Evolutionary conservation across 257 asterid genomes (phyloP).

Genomic region (Solanum phureja): DNA sequence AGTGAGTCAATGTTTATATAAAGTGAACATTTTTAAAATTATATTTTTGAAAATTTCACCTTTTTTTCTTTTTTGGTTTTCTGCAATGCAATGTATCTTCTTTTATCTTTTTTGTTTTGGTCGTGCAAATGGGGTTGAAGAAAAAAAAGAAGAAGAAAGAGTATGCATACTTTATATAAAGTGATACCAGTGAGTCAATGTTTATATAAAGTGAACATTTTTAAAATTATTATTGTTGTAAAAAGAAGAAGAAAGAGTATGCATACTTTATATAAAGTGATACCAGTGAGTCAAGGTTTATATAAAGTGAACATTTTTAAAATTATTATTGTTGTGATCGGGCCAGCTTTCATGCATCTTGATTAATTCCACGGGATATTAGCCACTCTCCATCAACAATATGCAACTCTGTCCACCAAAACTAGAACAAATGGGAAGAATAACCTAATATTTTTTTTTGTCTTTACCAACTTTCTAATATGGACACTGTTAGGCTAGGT

Average conservation of each 20-base stretch:
- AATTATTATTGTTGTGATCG: not conserved
- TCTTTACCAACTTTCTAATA: not conserved
- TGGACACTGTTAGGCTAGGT: not conserved
- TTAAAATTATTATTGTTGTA: not conserved
- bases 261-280: not conserved
- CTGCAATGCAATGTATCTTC: too few species aligned
- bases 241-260: too few species aligned
- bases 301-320: not conserved
- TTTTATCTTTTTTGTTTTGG: too few species aligned
- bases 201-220: not conserved
- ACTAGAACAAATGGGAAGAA: too few species aligned
- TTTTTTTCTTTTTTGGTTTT: too few species aligned
- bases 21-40: too few species aligned
- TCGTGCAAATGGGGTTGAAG: too few species aligned
- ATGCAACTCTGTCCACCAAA: not conserved
- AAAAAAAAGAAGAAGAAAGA: too few species aligned
- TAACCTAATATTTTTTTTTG: not conserved
- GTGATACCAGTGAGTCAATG: not conserved
- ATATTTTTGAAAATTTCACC: too few species aligned
- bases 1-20: too few species aligned
- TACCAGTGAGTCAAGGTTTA: not conserved
- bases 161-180: not conserved
- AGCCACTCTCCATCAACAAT: rapidly evolving
- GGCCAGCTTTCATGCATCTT: rapidly evolving
- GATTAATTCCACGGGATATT: not conserved